Evolutionary conservation across 176 grass and related monocot species (phyloP).

Genomic region (Paspalum notatum): DNA sequence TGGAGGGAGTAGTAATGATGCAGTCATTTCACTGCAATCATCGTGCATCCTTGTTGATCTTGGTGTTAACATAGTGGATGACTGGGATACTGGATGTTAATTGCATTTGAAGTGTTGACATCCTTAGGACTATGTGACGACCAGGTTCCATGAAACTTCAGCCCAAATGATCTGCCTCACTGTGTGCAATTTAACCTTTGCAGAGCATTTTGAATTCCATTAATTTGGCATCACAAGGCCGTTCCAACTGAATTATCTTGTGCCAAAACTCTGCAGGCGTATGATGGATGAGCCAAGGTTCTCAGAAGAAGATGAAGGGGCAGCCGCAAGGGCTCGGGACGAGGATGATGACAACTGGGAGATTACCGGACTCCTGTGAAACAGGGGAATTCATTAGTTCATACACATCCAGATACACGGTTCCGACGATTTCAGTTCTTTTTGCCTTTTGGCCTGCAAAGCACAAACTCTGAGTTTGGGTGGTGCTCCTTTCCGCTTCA

Average conservation of each 20-base stretch:
- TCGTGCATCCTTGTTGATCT: not conserved
- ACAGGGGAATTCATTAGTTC: conserved; percentile 24
- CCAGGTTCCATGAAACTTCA: not conserved
- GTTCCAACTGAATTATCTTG: not conserved
- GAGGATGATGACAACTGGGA: conserved; percentile 75
- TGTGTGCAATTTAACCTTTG: not conserved
- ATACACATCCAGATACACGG: conserved; percentile 18
- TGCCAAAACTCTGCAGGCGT: conserved; percentile 31
- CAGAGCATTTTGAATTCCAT: not conserved
- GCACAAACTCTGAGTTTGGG: conserved; percentile 37
- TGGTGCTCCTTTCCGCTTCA: conserved; percentile 17
- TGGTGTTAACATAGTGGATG: not conserved
- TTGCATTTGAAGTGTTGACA: not conserved
- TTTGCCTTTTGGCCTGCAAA: conserved; percentile 40
- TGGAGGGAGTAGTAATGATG: not conserved
- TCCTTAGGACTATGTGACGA: not conserved
- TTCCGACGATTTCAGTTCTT: conserved; percentile 22
- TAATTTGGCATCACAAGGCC: not conserved
- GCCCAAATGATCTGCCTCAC: not conserved
- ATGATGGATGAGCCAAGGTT: conserved; percentile 70
- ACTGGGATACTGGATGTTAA: not conserved
- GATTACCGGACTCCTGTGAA: conserved; percentile 56
- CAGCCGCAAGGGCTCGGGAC: conserved; percentile 38
- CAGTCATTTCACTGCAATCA: not conserved
- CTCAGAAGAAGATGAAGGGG: conserved; percentile 48